A percentile compares a stretch with the other conserved stretches of the same genome.
These are phyloP conservation scores for Yamadazyma kitorensis DNA, from an alignment of 805 yeast species.

Conservation along the genomic window DNA sequence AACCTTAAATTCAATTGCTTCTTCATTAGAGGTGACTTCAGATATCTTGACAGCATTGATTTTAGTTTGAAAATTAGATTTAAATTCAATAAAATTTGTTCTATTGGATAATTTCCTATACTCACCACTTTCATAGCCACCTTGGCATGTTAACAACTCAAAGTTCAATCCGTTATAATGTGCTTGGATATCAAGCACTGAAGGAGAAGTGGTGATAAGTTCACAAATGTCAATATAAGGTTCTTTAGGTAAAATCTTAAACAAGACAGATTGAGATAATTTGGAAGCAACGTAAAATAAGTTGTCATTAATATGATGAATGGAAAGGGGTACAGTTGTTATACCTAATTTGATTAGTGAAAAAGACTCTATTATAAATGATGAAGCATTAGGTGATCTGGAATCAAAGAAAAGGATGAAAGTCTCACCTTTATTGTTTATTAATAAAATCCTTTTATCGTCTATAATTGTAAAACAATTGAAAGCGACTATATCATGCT, in stretches of 20 bases:
- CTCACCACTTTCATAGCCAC: constrained; percentile 36
- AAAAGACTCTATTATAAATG: constrained; percentile 10
- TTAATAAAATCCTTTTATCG: constrained; percentile 21
- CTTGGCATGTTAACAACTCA: constrained; percentile 25
- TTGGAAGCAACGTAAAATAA: constrained; percentile 29
- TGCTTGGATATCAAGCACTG: constrained; percentile 25
- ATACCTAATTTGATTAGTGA: constrained; percentile 24
- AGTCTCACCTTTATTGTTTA: constrained; percentile 29
- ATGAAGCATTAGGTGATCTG: neutral
- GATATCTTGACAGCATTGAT: neutral
- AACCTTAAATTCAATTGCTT: neutral
- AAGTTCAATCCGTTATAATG: constrained; percentile 2
- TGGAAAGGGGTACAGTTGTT: constrained; percentile 27
- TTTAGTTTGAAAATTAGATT: constrained; percentile 3
- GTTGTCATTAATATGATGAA: constrained; percentile 25
- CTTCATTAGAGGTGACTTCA: neutral
- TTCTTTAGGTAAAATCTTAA: constrained; percentile 20
- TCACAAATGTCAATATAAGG: constrained; percentile 25
- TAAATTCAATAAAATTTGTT: constrained; percentile 3
- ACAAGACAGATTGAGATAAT: constrained; percentile 29
- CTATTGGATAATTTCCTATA: constrained; percentile 13
- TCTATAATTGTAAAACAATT: constrained; percentile 20
- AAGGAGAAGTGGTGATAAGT: constrained; percentile 27
- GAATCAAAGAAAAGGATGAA: constrained; percentile 20
- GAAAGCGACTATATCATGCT: constrained; percentile 9